Evolutionary conservation across 1,284 basidiomycete genomes (phyloP).

Genomic region (Cryptococcus maquisensis): DNA sequence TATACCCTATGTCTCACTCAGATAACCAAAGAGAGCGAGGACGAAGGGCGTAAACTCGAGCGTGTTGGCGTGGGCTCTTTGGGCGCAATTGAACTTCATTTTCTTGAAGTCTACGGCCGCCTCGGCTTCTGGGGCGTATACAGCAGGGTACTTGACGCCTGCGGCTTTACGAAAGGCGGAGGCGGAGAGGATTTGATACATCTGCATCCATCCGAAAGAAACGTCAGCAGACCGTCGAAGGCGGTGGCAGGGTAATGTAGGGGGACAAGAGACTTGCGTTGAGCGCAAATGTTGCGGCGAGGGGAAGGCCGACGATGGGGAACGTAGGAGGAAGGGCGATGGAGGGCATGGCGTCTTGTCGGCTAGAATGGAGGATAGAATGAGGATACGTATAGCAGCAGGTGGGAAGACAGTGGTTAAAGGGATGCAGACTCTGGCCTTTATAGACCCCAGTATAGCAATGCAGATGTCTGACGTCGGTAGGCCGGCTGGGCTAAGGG

Average conservation of each 20-base stretch:
- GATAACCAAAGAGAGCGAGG: conserved; percentile 24
- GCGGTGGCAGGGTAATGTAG: neutral
- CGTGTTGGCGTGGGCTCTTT: conserved; percentile 42
- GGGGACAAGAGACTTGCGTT: conserved; percentile 21
- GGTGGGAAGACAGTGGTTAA: no score
- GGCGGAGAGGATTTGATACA: conserved; percentile 29
- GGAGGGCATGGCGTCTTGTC: neutral
- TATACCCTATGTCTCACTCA: conserved; percentile 19
- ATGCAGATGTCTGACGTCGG: no score
- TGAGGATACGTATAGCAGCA: no score
- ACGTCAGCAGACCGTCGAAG: neutral
- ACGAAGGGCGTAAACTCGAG: conserved; percentile 35
- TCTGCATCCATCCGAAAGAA: conserved; percentile 14
- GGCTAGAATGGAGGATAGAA: neutral
- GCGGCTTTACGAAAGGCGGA: conserved; percentile 23
- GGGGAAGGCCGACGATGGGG: conserved; percentile 39
- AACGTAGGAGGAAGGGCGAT: conserved; percentile 28
- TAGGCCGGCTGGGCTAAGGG: no score
- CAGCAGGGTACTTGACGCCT: conserved; percentile 36
- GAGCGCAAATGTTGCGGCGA: conserved; percentile 23
- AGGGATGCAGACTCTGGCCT: no score
- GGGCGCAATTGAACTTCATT: conserved; percentile 38
- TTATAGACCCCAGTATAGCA: no score
- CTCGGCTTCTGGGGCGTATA: conserved; percentile 38
- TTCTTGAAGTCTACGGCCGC: conserved; percentile 39